phyloP scores from a whole-genome alignment of 306 rosid genomes.

The Fragaria nilgerrensis region DNA sequence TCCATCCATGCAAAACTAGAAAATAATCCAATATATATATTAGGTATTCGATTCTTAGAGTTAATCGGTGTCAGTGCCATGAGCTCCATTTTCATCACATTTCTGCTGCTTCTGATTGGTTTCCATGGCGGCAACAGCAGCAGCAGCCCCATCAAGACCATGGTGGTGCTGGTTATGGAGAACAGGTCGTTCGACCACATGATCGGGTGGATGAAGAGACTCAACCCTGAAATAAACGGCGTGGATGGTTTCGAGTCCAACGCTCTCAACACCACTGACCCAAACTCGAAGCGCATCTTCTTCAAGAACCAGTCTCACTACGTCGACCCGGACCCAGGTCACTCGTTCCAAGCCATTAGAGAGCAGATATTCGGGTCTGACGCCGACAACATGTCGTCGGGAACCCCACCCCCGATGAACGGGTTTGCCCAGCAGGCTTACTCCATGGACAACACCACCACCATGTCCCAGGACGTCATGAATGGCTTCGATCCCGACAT shows the following conservation, averaged over 20 bases:
- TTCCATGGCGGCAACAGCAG: not conserved
- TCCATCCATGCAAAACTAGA: not conserved
- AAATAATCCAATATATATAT: too few relatives aligned
- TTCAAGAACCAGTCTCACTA: constrained; percentile 46
- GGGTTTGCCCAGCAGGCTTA: constrained; percentile 85
- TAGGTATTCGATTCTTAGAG: not conserved
- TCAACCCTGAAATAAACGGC: constrained; percentile 72
- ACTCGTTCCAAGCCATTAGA: constrained; percentile 79
- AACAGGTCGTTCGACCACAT: constrained; percentile 96
- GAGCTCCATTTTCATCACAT: not conserved
- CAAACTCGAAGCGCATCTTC: constrained; percentile 47
- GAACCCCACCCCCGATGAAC: constrained; percentile 67
- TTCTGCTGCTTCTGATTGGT: not conserved
- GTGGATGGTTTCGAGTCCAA: constrained; percentile 65
- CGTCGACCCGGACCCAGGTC: constrained; percentile 93
- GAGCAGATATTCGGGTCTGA: constrained; percentile 78
- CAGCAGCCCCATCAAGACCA: constrained; percentile 64
- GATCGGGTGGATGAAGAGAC: constrained; percentile 91
- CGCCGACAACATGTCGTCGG: constrained; percentile 23
- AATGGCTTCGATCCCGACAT: constrained; percentile 65
- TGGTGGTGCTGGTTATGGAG: constrained; percentile 86
- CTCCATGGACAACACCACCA: constrained; percentile 62
- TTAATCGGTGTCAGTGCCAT: not conserved
- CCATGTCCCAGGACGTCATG: constrained; percentile 62
- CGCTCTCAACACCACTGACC: constrained; percentile 36